Conservation (phyloP, 768 basidiomycete species). For the Amanita rimosa region DNA sequence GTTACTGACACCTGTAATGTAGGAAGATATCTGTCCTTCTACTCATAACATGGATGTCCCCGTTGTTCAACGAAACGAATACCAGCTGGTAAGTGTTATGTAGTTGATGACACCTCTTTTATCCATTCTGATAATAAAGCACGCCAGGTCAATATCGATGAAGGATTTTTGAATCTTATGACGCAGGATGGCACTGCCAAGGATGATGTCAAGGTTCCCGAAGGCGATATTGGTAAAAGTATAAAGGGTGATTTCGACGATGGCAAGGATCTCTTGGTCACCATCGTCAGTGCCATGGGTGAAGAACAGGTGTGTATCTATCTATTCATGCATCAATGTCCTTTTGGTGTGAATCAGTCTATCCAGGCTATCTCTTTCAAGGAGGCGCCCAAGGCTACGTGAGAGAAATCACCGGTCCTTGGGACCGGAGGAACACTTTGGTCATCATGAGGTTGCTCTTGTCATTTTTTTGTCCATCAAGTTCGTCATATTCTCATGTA, state of each 20-base stretch:
- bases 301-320: conserved; percentile 71
- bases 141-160: conserved; percentile 74
- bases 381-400: conserved; percentile 66
- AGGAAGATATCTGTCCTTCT: conserved; percentile 92
- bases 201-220: conserved; percentile 93
- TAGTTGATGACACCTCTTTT: neutral
- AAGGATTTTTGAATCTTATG: conserved; percentile 95
- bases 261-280: conserved; percentile 82
- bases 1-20: conserved; percentile 22
- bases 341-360: conserved; percentile 5
- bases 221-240: conserved; percentile 64
- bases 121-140: conserved; percentile 6
- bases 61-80: conserved; percentile 85
- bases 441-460: neutral
- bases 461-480: neutral
- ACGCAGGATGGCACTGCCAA: conserved; percentile 65
- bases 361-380: conserved; percentile 71
- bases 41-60: conserved; percentile 99
- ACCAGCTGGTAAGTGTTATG: conserved; percentile 58
- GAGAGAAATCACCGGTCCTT: neutral
- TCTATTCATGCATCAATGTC: neutral
- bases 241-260: conserved; percentile 67
- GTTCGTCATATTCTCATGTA: neutral
- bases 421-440: neutral
- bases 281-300: conserved; percentile 81